Base-by-base conservation (phyloP, 208 protist species). In the Kentomonas sorsogonicus region DNA sequence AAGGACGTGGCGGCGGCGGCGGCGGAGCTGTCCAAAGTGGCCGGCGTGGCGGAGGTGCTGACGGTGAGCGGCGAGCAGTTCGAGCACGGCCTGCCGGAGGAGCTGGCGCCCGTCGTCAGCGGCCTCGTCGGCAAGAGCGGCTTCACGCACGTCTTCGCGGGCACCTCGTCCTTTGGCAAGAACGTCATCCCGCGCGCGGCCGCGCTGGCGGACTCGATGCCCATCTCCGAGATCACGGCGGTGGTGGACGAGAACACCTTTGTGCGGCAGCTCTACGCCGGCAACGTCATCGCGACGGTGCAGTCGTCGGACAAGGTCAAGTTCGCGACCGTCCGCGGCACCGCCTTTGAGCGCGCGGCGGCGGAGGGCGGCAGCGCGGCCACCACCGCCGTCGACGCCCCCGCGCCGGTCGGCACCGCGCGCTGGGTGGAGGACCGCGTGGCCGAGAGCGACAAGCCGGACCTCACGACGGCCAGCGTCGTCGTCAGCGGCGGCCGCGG, bases 201-300 rank as follows among this genome's bases (percentile, higher is more conserved):
- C 1, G 97, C 91, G 20, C 62, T 75, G 55, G 72, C 93, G 5
- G 84, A 98, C 65, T 83, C 93, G 39, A 77, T 83, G 51, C 83
- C 89, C 25, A 92, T 99, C 52, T 87, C 86, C 9, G 97, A 99
- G 22, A 79, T 99, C 27, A 91, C 91, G 2, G 73, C 64, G 10
- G 69, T 99, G 25, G 74, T 96, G 66, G 63, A 69, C 44, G 86
- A 85, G 40, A 75, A 95, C 60, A 98, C 96, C 1, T 99, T 99
- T 74, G 83, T 91, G 15, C 91, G 97, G 16, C 90, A 95, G 25
- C 97, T 98, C 54, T 99, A 99, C 74, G 98, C 98, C 23, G 97
- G 97, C 34, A 99, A 99, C 69, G 97, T 96, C 18, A 79, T 99
- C 44, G 77, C 86, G 20, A 98, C 89, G 5, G 88, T 99, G 18